Evolutionary conservation across 148 eudicot species (phyloP).

Genomic region (Dysphania ambrosioides): DNA sequence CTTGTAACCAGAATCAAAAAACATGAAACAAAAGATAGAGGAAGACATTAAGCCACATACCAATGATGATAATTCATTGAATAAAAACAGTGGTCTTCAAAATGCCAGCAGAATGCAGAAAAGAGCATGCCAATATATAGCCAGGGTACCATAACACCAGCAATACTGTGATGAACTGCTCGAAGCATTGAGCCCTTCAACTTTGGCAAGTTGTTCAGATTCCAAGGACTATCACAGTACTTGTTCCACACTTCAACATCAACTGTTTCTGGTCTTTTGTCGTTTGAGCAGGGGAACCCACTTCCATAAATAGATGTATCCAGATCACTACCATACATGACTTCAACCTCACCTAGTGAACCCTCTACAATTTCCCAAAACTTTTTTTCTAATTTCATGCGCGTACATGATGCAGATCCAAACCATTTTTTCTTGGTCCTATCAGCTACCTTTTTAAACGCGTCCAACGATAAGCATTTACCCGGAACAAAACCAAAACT

Average conservation of each 20-base stretch:
- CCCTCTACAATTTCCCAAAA: slow-evolving; percentile 99
- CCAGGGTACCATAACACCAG: slow-evolving; percentile 99
- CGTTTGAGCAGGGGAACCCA: slow-evolving; percentile 82
- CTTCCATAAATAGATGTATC: slow-evolving; percentile 93
- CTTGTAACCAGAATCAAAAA: background rate
- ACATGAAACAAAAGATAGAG: background rate
- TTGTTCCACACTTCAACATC: slow-evolving; percentile 65
- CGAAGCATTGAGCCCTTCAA: slow-evolving; percentile 91
- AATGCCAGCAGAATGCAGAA: slow-evolving; percentile 99
- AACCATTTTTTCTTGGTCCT: slow-evolving; percentile 94
- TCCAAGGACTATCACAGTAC: slow-evolving; percentile 91
- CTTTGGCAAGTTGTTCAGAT: slow-evolving; percentile 94
- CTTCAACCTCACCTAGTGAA: slow-evolving; percentile 84
- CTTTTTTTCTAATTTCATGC: slow-evolving; percentile 79
- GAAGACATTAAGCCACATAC: slow-evolving; percentile 32
- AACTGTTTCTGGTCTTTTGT: slow-evolving; percentile 55
- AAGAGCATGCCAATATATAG: slow-evolving; percentile 96
- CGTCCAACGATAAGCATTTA: slow-evolving; percentile 63
- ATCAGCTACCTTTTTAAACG: slow-evolving; percentile 85
- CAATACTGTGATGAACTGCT: slow-evolving; percentile 86
- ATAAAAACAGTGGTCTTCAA: slow-evolving; percentile 98
- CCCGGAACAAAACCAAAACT: slow-evolving; percentile 97
- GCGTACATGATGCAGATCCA: slow-evolving; percentile 70
- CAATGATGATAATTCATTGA: slow-evolving; percentile 99
- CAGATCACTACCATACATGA: slow-evolving; percentile 96